Evolutionary conservation across 176 grass and related monocot genomes (phyloP).

Genomic region (Tuctoria greenei): DNA sequence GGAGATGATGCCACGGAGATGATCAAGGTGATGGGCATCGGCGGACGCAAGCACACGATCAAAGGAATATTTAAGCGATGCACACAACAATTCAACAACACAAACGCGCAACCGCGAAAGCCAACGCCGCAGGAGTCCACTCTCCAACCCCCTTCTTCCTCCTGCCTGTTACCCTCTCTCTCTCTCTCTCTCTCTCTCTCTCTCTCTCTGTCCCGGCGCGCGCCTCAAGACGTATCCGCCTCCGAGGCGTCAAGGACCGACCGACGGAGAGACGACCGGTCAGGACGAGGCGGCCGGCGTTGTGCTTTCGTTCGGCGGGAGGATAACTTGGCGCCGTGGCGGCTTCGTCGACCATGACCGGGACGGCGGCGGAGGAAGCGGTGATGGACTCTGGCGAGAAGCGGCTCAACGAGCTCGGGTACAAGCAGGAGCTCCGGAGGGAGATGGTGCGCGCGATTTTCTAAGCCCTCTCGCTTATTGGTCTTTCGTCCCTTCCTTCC

Average conservation of each 20-base stretch:
- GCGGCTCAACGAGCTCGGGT: slow-evolving; percentile 98
- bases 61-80: neutral
- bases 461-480: neutral
- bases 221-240: neutral
- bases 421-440: slow-evolving; percentile 98
- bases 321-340: neutral
- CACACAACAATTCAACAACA: neutral
- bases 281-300: too few relatives aligned
- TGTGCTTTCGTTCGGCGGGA: too few relatives aligned
- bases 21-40: neutral
- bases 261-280: too few relatives aligned
- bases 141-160: neutral
- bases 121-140: neutral
- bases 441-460: slow-evolving; percentile 74
- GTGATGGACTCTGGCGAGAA: slow-evolving; percentile 94
- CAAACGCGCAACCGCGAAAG: neutral
- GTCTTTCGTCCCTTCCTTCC: too few relatives aligned
- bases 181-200: neutral
- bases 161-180: neutral
- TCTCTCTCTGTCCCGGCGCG: neutral
- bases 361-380: slow-evolving; percentile 21
- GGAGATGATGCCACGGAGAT: neutral
- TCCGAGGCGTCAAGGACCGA: neutral
- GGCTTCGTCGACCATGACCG: slow-evolving; percentile 54
- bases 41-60: neutral